These are phyloP conservation scores for Phylloporus arenicola DNA, from an alignment of 768 basidiomycete genomes.

Conservation along the genomic window DNA sequence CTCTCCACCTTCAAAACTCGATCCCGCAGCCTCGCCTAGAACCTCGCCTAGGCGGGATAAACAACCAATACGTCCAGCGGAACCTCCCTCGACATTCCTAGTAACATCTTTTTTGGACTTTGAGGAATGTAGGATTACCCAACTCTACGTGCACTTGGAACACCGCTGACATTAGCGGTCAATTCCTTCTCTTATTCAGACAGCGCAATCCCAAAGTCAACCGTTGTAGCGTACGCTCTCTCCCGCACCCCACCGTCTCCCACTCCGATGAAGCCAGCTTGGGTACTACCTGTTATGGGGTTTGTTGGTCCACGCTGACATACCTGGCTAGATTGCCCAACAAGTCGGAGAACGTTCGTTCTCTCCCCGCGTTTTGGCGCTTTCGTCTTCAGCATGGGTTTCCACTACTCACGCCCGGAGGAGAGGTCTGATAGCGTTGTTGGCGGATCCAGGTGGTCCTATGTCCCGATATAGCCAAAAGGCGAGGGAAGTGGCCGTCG, in stretches of 20 bases:
- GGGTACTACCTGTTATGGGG: conserved; percentile 33
- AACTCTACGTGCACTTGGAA: not conserved
- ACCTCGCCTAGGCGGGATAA: conserved; percentile 27
- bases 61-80: conserved; percentile 15
- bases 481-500: conserved; percentile 40
- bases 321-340: conserved; percentile 12
- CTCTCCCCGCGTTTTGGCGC: conserved; percentile 41
- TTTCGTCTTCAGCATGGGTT: conserved; percentile 35
- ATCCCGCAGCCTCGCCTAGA: conserved; percentile 22
- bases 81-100: conserved; percentile 40
- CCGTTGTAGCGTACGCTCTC: conserved; percentile 29
- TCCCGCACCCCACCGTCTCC: conserved; percentile 29
- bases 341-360: conserved; percentile 37
- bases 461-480: conserved; percentile 29
- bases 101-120: conserved; percentile 54
- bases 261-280: conserved; percentile 24
- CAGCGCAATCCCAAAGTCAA: conserved; percentile 33
- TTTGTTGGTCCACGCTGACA: conserved; percentile 4
- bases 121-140: conserved; percentile 46
- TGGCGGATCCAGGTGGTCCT: conserved; percentile 44
- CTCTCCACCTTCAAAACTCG: conserved; percentile 28
- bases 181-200: conserved; percentile 39
- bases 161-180: not conserved
- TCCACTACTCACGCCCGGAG: conserved; percentile 27
- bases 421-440: conserved; percentile 40